Evolutionary conservation across 2,329 filamentous ascomycete species (phyloP).

Genomic region (Aspergillus piperis): DNA sequence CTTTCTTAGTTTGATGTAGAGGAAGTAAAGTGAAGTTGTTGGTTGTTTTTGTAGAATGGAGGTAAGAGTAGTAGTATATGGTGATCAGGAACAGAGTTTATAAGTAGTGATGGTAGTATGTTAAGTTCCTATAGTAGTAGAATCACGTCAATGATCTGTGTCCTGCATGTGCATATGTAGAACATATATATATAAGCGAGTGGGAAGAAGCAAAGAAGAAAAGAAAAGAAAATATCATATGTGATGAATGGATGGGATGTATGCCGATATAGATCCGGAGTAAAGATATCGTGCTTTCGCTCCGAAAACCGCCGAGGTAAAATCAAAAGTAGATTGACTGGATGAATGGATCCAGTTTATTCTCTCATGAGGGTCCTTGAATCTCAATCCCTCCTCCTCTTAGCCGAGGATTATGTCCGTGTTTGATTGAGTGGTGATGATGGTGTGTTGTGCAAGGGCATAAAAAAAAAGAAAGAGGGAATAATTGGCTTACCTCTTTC

Average conservation of each 20-base stretch:
- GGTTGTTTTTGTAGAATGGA: neutral
- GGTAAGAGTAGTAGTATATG: neutral
- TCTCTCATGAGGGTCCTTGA: neutral
- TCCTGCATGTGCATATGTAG: neutral
- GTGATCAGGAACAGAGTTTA: too few relatives aligned
- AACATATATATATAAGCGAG: neutral
- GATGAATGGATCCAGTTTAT: neutral
- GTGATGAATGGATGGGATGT: neutral
- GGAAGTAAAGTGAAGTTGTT: neutral
- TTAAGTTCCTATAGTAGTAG: neutral
- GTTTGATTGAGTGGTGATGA: neutral
- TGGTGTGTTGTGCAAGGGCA: neutral
- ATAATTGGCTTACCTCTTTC: neutral
- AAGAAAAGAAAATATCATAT: neutral
- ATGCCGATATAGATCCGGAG: neutral
- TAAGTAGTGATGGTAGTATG: neutral
- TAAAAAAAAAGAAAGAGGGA: neutral
- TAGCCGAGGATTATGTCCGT: neutral
- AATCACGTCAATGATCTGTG: neutral
- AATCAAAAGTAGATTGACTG: neutral
- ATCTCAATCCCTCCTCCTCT: neutral
- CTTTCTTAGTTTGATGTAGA: neutral
- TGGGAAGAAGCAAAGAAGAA: neutral
- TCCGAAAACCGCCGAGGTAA: neutral
- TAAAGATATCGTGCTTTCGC: neutral